Base-by-base conservation (phyloP, 805 yeast genomes). In the Hanseniaspora pseudoguilliermondii region DNA sequence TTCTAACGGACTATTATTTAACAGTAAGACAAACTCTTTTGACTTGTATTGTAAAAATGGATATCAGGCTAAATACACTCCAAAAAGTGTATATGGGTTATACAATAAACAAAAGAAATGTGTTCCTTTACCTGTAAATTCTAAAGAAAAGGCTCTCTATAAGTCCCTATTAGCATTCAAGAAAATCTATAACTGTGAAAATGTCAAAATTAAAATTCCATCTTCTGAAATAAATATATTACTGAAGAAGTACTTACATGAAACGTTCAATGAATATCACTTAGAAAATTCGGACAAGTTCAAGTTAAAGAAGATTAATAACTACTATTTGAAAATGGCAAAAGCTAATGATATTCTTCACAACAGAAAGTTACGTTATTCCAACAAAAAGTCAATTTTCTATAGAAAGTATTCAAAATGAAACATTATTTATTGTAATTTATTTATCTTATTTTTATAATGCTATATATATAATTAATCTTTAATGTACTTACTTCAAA, bases 401-500 rank as follows among this genome's bases (percentile, higher is more conserved):
- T 46, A 46, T n/a, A 46, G 35, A 20, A 46, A 46, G 34, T 5
- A 2, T 21, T 15, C 2, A n/a, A 34, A 34, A 34, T 20, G 10
- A 18, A 16, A 18, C 20, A 47, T 20, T 34, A 32, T 47, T 23
- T 16, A 16, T 36, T 36, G 9, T 36, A 21, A 23, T 15, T 49
- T 27, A 27, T n/a, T 20, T 9, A 36, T 39, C 34, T 41, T 13
- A 40, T 39, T 15, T 15, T 18, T 18, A 16, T 39, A 23, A 18
- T 40, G 13, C 35, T 32, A 11, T 32, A 32, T 32, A 32, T 32
- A 32, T 32, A 32, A 11, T 32, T 32, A 32, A 11, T 32, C 5
- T 32, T 32, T 13, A 32, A 32, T 49, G 9, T 49, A n/a, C 35
- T 41, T 52, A 52, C 10, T 52, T 53, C 25, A 55, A 55, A 38